Evolutionary conservation across 352 stramenopile species (phyloP), one percentile per base, ranked within the genome.

Genomic region (Saprolegnia parasitica): DNA sequence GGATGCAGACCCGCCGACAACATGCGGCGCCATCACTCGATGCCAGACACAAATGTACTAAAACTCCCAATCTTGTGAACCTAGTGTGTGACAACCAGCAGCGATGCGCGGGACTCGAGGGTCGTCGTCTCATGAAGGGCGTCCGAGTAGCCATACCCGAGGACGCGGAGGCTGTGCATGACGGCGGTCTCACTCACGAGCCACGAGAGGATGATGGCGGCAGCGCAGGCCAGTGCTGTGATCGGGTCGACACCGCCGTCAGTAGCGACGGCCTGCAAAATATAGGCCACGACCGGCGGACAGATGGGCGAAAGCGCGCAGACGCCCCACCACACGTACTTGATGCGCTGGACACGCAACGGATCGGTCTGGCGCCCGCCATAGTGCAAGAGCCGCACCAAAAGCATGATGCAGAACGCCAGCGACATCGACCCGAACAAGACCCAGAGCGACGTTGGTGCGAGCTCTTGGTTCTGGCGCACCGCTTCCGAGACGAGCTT

Each of bases 381-480:
- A 58, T 26, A 70, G 52, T 73, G 68, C 35, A 70, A 16, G 35
- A 68, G 57, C 40, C 64, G 46, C 45, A 70, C 21, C 32, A 26
- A 8, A 39, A 70, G 46, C 46, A 70, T 70, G 20, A 21, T 29
- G 6, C n/a, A 23, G 4, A 70, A 10, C 13, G 63, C 23, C 5
- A 49, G 20, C 21, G 63, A 55, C 13, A 70, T 70, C 18, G 63
- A 70, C 16, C 63, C 39, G 21, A 49, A 70, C 5, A 70, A 21
- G 11, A 58, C n/a, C 63, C 63, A 70, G 18, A 61, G n/a, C 11
- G 54, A 10, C 21, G 13, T 61, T n/a, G 42, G 9, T 18, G 18
- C 23, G 23, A 61, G 23, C 16, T 58, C 40, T 23, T 18, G 29
- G 56, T 50, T 50, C 0, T 67, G 26, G 5, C 62, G 32, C 11